These are phyloP conservation scores for Drechslerella stenobrocha DNA, from an alignment of 2,329 filamentous ascomycete species.

Conservation along the genomic window DNA sequence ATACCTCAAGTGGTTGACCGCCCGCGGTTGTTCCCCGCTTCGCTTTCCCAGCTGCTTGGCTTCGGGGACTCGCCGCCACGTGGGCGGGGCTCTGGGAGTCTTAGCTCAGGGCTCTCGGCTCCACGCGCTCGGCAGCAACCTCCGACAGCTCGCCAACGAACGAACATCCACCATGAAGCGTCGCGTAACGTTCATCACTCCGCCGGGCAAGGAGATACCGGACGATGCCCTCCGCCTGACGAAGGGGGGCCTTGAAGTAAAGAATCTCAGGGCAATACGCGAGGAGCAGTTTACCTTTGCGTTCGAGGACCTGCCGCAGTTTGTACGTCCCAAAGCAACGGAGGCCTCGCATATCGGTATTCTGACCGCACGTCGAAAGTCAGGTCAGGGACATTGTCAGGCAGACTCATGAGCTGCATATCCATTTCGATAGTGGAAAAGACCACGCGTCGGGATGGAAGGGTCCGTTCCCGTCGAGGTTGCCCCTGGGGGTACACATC, in stretches of 20 bases:
- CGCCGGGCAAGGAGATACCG: slow-evolving; percentile 19
- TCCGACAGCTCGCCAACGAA: slow-evolving; percentile 6
- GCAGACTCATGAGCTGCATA: slow-evolving; percentile 33
- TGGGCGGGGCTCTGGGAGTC: slow-evolving; percentile 14
- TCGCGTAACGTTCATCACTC: slow-evolving; percentile 36
- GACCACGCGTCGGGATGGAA: slow-evolving; percentile 17
- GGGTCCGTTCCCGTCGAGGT: slow-evolving; percentile 37
- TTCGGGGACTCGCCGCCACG: slow-evolving; percentile 28
- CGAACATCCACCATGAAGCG: slow-evolving; percentile 32
- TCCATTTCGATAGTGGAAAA: slow-evolving; percentile 41
- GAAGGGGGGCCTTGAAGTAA: slow-evolving; percentile 23
- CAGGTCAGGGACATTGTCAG: slow-evolving; percentile 36
- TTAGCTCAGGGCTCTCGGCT: slow-evolving; percentile 4
- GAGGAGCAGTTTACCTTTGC: slow-evolving; percentile 51
- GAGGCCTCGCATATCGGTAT: too few species aligned
- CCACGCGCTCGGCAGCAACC: slow-evolving; percentile 5
- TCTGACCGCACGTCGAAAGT: too few species aligned
- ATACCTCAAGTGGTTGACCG: too few species aligned
- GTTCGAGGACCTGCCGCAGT: slow-evolving; percentile 49
- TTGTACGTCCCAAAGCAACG: slow-evolving; percentile 17
- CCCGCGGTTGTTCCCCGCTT: slow-evolving; percentile 12
- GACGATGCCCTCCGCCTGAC: slow-evolving; percentile 32
- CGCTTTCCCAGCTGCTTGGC: slow-evolving; percentile 5
- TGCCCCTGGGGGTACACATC: slow-evolving; percentile 33
- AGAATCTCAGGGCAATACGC: slow-evolving; percentile 44